Evolutionary conservation across 169 alveolate genomes (phyloP).

Genomic region (Babesia ovis): DNA sequence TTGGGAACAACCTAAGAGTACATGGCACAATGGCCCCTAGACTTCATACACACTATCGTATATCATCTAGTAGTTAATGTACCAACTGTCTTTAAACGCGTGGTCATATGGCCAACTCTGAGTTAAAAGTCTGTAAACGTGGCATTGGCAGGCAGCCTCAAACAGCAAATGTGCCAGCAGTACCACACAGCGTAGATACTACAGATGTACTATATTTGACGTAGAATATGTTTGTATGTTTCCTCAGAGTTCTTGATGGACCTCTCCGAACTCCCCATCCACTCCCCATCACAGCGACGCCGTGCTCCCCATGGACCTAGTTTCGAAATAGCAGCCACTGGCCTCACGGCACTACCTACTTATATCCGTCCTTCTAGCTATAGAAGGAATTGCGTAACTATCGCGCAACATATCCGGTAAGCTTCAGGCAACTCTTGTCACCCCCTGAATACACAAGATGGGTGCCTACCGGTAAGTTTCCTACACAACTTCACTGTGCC

Average conservation of each 20-base stretch:
- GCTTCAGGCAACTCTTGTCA: background rate
- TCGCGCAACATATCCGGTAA: slow-evolving; percentile 12
- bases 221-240: too few relatives aligned
- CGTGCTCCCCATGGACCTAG: slow-evolving; percentile 35
- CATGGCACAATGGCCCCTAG: too few relatives aligned
- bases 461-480: slow-evolving; percentile 50
- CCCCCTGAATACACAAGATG: slow-evolving; percentile 24
- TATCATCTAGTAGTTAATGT: too few relatives aligned
- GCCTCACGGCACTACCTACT: background rate
- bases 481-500: too few relatives aligned
- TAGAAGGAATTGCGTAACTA: slow-evolving; percentile 2
- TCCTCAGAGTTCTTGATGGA: background rate
- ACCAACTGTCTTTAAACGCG: too few relatives aligned
- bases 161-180: background rate
- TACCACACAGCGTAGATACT: background rate
- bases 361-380: background rate
- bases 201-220: background rate
- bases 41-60: too few relatives aligned
- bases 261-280: slow-evolving; percentile 29
- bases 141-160: too few relatives aligned
- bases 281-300: slow-evolving; percentile 37
- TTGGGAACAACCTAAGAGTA: too few relatives aligned
- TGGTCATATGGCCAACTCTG: too few relatives aligned
- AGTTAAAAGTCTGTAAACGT: too few relatives aligned
- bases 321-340: background rate